These are phyloP conservation scores for Diaporthe helianthi DNA, from an alignment of 2,329 filamentous ascomycete genomes.

Conservation along the genomic window DNA sequence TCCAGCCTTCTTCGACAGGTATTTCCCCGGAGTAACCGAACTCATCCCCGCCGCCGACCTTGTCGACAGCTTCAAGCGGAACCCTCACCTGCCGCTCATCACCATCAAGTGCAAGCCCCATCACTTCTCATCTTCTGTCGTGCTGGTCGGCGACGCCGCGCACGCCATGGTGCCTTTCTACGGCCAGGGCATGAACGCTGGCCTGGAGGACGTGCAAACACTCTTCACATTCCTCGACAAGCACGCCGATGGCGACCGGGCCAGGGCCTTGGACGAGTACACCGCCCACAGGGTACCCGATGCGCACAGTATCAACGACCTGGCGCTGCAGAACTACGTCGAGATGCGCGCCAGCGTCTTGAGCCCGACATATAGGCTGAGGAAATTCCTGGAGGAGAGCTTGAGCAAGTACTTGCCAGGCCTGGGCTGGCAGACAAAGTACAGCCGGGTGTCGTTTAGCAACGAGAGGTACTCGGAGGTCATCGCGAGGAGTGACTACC, in stretches of 20 bases:
- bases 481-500: slow-evolving; percentile 70
- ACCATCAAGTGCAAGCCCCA: slow-evolving; percentile 92
- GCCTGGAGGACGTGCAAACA: slow-evolving; percentile 90
- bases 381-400: slow-evolving; percentile 87
- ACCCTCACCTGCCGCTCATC: slow-evolving; percentile 91
- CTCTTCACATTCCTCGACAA: slow-evolving; percentile 84
- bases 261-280: slow-evolving; percentile 78
- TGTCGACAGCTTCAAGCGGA: slow-evolving; percentile 75
- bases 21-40: slow-evolving; percentile 86
- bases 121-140: slow-evolving; percentile 77
- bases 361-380: slow-evolving; percentile 76
- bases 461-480: slow-evolving; percentile 92
- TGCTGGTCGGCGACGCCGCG: slow-evolving; percentile 91
- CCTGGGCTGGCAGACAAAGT: slow-evolving; percentile 90
- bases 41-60: slow-evolving; percentile 74
- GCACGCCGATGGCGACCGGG: slow-evolving; percentile 59
- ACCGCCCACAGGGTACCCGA: slow-evolving; percentile 76
- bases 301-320: slow-evolving; percentile 88
- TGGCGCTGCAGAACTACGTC: slow-evolving; percentile 88
- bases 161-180: slow-evolving; percentile 99
- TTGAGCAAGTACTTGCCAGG: slow-evolving; percentile 78
- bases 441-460: slow-evolving; percentile 89
- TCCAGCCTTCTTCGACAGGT: slow-evolving; percentile 75
- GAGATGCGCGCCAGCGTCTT: slow-evolving; percentile 93
- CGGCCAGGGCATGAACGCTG: slow-evolving; percentile 97